Evolutionary conservation across 306 rosid genomes (phyloP).

Genomic region (Rosa lucieae): DNA sequence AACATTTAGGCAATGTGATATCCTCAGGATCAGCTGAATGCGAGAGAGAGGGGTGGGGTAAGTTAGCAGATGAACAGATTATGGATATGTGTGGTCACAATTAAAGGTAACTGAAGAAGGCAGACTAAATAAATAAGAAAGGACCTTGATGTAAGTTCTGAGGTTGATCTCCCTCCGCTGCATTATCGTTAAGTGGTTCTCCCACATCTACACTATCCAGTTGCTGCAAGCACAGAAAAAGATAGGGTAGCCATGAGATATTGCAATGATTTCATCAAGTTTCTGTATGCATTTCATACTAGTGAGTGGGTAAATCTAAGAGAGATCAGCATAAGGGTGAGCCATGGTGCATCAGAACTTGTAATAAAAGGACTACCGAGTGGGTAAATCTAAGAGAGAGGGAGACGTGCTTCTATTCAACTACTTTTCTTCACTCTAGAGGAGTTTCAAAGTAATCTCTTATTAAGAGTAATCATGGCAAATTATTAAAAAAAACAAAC

Average conservation of each 20-base stretch:
- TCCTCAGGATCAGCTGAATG: slow-evolving; percentile 63
- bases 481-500: too few relatives aligned
- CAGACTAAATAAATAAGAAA: slow-evolving; percentile 19
- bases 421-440: neutral
- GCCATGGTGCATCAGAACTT: too few relatives aligned
- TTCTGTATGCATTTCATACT: neutral
- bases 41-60: neutral
- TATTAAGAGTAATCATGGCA: neutral
- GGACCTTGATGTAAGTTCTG: slow-evolving; percentile 66
- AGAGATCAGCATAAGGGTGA: neutral
- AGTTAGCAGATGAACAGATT: slow-evolving; percentile 23
- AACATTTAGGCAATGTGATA: slow-evolving; percentile 60
- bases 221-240: slow-evolving; percentile 48
- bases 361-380: neutral
- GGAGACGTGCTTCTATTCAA: neutral
- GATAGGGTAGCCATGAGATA: slow-evolving; percentile 4
- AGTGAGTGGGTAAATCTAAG: too few relatives aligned
- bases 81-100: slow-evolving; percentile 8
- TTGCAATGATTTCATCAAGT: slow-evolving; percentile 4
- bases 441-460: too few relatives aligned
- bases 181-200: slow-evolving; percentile 35
- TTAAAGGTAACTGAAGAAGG: neutral
- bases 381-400: neutral
- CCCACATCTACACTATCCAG: slow-evolving; percentile 64
- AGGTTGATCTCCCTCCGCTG: slow-evolving; percentile 40